These are phyloP conservation scores for Colletotrichum euphorbiae DNA, from an alignment of 2,329 filamentous ascomycete genomes.

Conservation along the genomic window DNA sequence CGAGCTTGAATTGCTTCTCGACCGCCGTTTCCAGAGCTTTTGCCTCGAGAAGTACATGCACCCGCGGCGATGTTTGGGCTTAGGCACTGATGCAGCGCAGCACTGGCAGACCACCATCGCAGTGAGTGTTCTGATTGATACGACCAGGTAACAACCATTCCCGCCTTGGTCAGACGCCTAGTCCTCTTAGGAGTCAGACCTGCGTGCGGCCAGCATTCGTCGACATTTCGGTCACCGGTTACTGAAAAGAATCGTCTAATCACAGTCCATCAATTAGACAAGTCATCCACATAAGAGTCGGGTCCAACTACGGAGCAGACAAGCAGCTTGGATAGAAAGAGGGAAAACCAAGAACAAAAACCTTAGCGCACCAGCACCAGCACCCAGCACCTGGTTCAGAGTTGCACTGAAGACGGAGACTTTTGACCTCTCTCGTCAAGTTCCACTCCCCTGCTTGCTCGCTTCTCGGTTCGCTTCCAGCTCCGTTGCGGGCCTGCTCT, in stretches of 20 bases:
- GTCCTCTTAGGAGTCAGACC: slow-evolving; percentile 13
- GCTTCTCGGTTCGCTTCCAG: slow-evolving; percentile 27
- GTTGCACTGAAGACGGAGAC: too few relatives aligned
- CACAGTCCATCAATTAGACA: neutral
- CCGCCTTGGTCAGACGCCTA: neutral
- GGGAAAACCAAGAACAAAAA: neutral
- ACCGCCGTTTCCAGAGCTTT: slow-evolving; percentile 1
- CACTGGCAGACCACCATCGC: too few relatives aligned
- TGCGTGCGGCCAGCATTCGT: slow-evolving; percentile 10
- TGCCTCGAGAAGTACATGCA: neutral
- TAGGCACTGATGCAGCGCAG: slow-evolving; percentile 6
- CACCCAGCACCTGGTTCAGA: too few relatives aligned
- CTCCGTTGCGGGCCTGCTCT: slow-evolving; percentile 23
- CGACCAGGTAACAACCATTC: too few relatives aligned
- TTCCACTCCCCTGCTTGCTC: neutral
- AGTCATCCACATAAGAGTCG: too few relatives aligned
- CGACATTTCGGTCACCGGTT: neutral
- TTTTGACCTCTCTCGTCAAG: too few relatives aligned
- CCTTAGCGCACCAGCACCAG: too few relatives aligned
- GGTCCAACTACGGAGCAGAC: neutral
- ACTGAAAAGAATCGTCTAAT: neutral
- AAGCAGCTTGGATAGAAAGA: neutral
- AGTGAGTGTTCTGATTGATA: neutral
- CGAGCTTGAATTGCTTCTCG: slow-evolving; percentile 4
- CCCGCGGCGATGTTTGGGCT: neutral